phyloP scores from a whole-genome alignment of 495 filamentous ascomycete genomes.

The Echria macrotheca region DNA sequence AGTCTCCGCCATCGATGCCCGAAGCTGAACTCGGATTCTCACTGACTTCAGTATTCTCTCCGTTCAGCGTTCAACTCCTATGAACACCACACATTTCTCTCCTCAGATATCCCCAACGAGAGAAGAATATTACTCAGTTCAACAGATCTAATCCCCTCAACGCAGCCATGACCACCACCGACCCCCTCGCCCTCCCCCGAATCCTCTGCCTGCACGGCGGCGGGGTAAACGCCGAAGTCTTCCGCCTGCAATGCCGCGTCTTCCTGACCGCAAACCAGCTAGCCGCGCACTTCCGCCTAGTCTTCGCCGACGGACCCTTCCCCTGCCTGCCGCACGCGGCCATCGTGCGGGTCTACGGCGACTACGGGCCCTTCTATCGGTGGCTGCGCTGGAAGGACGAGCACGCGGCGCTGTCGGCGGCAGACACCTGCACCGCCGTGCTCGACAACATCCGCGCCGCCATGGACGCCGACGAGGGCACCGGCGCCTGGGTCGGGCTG shows the following conservation, averaged over 20 bases:
- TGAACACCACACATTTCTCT: too few species aligned
- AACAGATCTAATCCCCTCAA: too few species aligned
- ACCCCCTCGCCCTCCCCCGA: conserved; percentile 44
- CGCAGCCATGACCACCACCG: too few species aligned
- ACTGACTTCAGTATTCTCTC: too few species aligned
- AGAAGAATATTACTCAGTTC: too few species aligned
- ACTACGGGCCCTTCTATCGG: conserved; percentile 51
- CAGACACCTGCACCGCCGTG: conserved; percentile 18
- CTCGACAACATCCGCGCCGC: conserved; percentile 27
- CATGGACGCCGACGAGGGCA: conserved; percentile 39
- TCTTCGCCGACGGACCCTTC: conserved; percentile 56
- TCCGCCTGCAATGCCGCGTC: conserved; percentile 51
- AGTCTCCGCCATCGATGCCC: too few species aligned
- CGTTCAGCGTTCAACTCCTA: too few species aligned
- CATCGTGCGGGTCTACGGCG: conserved; percentile 49
- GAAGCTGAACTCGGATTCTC: too few species aligned
- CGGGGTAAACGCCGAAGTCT: conserved; percentile 56
- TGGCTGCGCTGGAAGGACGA: conserved; percentile 53
- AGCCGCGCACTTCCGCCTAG: conserved; percentile 47
- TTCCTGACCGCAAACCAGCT: conserved; percentile 42
- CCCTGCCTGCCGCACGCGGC: conserved; percentile 43
- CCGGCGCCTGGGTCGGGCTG: conserved; percentile 51
- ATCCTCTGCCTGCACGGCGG: conserved; percentile 67
- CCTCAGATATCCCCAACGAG: too few species aligned
- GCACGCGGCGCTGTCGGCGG: conserved; percentile 38